Evolutionary conservation across 257 asterid genomes (phyloP).

Genomic region (Ballota nigra): DNA sequence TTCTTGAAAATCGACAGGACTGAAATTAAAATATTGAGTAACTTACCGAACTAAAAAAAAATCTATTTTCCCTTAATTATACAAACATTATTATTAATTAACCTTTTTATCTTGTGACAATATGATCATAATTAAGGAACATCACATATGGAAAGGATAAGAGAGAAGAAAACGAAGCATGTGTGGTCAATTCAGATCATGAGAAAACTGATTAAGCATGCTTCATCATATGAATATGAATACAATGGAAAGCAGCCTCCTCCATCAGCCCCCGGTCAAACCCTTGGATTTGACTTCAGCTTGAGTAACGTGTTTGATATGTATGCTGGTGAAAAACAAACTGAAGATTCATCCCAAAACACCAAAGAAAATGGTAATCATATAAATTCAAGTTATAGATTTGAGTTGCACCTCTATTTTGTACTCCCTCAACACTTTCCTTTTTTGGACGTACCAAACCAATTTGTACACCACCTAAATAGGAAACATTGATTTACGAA

Average conservation of each 20-base stretch:
- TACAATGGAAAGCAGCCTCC: constrained; percentile 17
- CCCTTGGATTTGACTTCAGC: neutral
- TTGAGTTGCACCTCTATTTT: too few species aligned
- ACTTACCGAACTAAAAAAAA: too few species aligned
- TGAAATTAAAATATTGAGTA: too few species aligned
- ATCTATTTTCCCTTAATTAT: too few species aligned
- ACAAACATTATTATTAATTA: too few species aligned
- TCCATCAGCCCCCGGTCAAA: neutral
- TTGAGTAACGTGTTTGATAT: neutral
- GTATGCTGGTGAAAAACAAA: neutral
- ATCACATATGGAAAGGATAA: constrained; percentile 11
- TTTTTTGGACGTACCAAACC: too few species aligned
- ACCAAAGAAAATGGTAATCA: neutral
- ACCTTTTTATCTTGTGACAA: neutral
- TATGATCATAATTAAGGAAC: constrained; percentile 13
- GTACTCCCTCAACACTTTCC: too few species aligned
- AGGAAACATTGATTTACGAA: too few species aligned
- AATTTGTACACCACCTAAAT: too few species aligned
- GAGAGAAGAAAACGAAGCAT: constrained; percentile 27
- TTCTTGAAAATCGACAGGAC: too few species aligned
- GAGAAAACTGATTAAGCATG: constrained; percentile 15
- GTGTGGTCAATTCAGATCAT: constrained; percentile 30
- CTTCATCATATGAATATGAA: neutral
- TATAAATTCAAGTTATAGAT: neutral
- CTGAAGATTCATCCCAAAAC: neutral